Evolutionary conservation across 2,329 filamentous ascomycete species (phyloP).

Genomic region (Capronia epimyces): DNA sequence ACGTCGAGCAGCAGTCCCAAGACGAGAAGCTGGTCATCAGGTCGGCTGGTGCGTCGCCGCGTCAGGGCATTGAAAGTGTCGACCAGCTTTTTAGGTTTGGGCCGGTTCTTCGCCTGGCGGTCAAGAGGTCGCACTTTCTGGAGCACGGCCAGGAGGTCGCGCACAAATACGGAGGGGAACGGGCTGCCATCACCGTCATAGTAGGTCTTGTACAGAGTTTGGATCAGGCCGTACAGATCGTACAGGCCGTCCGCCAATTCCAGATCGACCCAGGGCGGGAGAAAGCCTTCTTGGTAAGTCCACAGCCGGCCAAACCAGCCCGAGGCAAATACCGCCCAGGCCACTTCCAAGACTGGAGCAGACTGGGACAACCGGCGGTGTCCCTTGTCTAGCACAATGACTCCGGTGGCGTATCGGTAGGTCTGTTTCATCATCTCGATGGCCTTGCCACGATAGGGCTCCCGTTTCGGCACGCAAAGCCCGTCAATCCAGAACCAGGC

Average conservation of each 20-base stretch:
- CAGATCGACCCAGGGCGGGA: not conserved
- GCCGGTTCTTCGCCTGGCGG: not conserved
- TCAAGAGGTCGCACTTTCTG: conserved; percentile 1
- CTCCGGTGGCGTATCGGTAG: not conserved
- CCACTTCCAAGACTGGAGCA: not conserved
- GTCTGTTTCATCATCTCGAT: not conserved
- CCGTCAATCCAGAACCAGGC: not conserved
- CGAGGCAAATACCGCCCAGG: not conserved
- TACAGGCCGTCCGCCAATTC: not conserved
- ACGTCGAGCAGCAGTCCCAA: not conserved
- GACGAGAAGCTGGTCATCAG: not conserved
- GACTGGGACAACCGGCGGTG: not conserved
- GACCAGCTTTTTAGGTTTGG: not conserved
- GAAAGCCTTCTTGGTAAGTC: not conserved
- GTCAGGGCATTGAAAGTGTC: not conserved
- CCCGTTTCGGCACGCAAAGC: not conserved
- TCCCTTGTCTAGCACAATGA: not conserved
- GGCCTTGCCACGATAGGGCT: not conserved
- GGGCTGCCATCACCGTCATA: not conserved
- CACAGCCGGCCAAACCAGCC: not conserved
- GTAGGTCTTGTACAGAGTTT: not conserved
- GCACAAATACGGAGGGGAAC: conserved; percentile 1
- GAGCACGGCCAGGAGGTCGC: conserved; percentile 1
- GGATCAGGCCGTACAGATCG: not conserved
- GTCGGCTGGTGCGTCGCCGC: not conserved